Percentiles rank a stretch among this genome's conserved stretches.
phyloP scores from a whole-genome alignment of 73 alveolate genomes.

The Paramecium sonneborni region DNA sequence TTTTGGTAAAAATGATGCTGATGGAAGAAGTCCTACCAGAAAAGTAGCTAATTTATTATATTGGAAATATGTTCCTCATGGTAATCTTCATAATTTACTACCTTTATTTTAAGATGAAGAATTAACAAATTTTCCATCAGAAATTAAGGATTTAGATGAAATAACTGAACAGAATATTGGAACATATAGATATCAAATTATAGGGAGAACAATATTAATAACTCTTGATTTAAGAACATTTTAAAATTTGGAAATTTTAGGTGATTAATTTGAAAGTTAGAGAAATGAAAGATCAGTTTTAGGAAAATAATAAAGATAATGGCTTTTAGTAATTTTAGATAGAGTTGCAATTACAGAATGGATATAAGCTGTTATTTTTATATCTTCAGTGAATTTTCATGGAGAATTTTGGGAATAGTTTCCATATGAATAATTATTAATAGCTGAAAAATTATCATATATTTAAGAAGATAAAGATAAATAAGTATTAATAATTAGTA shows the following conservation, averaged over 20 bases:
- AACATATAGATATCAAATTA: not conserved
- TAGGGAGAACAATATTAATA: constrained; percentile 12
- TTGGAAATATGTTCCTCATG: constrained; percentile 48
- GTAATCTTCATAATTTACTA: too few species aligned
- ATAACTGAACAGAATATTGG: constrained; percentile 43
- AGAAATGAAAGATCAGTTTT: not conserved
- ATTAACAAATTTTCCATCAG: not conserved
- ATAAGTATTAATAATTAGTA: not conserved
- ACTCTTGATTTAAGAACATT: constrained; percentile 37
- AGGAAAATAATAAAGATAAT: constrained; percentile 28
- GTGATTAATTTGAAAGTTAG: not conserved
- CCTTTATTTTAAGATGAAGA: not conserved
- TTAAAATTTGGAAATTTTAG: not conserved
- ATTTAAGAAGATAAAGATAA: not conserved
- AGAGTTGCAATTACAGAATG: not conserved
- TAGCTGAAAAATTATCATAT: not conserved
- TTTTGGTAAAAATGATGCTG: constrained; percentile 18
- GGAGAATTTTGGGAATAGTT: not conserved
- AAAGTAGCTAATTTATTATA: not conserved
- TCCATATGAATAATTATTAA: constrained; percentile 27
- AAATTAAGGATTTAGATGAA: not conserved
- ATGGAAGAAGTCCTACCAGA: not conserved
- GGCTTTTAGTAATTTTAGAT: not conserved
- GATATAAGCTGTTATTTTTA: not conserved
- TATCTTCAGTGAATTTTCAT: constrained; percentile 9